Conservation (phyloP, 2,329 filamentous ascomycete species). For the Hypoxylon sp. region DNA sequence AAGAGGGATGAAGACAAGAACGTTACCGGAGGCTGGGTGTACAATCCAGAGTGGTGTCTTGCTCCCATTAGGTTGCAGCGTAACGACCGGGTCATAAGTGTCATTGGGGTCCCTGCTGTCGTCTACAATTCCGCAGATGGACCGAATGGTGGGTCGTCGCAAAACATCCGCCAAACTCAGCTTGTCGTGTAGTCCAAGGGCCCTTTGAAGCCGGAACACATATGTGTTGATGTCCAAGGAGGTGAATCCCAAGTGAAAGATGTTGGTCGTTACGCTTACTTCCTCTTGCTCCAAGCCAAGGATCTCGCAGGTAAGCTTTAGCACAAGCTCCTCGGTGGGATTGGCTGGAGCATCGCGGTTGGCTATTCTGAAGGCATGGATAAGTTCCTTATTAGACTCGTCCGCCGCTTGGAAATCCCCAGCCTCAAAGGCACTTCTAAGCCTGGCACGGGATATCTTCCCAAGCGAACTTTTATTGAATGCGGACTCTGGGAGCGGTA, state of each 20-base stretch:
- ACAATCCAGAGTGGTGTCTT: constrained; percentile 52
- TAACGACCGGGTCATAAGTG: constrained; percentile 36
- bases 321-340: neutral
- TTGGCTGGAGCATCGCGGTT: constrained; percentile 6
- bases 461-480: constrained; percentile 1
- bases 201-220: neutral
- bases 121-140: constrained; percentile 1
- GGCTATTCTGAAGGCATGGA: constrained; percentile 4
- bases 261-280: constrained; percentile 6
- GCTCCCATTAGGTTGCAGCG: constrained; percentile 43
- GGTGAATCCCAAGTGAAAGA: constrained; percentile 9
- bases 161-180: constrained; percentile 5
- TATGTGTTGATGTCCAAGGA: constrained; percentile 8
- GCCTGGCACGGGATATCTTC: constrained; percentile 7
- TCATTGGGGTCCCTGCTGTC: constrained; percentile 6
- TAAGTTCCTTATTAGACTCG: constrained; percentile 1
- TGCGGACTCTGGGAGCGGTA: constrained; percentile 2
- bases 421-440: constrained; percentile 5
- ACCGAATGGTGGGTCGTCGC: constrained; percentile 1
- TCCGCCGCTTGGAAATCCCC: constrained; percentile 5
- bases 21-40: constrained; percentile 53
- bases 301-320: constrained; percentile 8
- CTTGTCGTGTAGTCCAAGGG: neutral
- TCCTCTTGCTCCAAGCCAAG: constrained; percentile 6
- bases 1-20: constrained; percentile 52